Evolutionary conservation across 805 yeast genomes (phyloP), one percentile per base, ranked within the genome.

Genomic region (Starmera pachycereana): DNA sequence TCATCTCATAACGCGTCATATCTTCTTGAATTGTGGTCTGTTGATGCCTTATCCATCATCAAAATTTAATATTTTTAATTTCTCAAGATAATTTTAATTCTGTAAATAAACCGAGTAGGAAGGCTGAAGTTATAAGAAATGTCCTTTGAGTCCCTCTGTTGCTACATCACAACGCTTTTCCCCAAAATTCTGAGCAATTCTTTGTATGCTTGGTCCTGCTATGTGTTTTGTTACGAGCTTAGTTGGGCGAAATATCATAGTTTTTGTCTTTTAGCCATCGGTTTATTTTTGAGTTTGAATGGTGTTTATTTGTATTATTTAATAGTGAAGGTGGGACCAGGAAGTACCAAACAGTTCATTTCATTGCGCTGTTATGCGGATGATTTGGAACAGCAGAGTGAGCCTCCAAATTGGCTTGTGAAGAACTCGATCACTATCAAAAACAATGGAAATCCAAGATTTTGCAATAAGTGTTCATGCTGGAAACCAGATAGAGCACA

Each of bases 401-500:
- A 55, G 9, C 77, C 77, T 6, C 78, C 78, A 4, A 57, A 56
- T 30, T 57, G 56, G 47, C 60, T 68, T 22, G 49, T 52, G 18
- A 57, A 54, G 51, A 65, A 60, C 41, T 69, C 73, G 0, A 54
- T 71, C 1, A 69, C 68, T 33, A 61, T 72, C 33, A 72, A 70
- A 44, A 58, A 68, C 45, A 71, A 81, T 58, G 86, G 89, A 41
- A 68, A 83, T 43, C 72, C 73, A 60, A 63, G 94, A 58, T 72
- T 63, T 47, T 86, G 96, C 52, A 61, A 66, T 39, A 82, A 81
- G 48, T 87, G 96, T 56, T 47, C 69, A 27, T 69, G 68, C 35
- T 80, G 81, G 69, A 88, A 88, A 56, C 97, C 97, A 0, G 95
- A 85, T 51, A 61, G 97, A 40, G 55, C 80, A 8, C 97, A 88